Conservation (phyloP, 2,329 filamentous ascomycete species). For the Scytalidium sp. region DNA sequence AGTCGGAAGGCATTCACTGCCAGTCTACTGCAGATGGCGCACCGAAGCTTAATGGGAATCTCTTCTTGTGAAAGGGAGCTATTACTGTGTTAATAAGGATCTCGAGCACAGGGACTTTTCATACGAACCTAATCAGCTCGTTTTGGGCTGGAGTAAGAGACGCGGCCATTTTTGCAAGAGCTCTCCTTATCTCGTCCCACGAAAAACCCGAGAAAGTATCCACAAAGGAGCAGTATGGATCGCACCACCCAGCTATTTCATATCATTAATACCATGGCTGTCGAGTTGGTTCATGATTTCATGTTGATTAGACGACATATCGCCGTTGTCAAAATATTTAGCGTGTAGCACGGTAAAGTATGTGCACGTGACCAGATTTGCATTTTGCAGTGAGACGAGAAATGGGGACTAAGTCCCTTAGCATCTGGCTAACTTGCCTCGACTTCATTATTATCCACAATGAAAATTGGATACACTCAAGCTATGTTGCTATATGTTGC, state of each 20-base stretch:
- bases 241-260: not conserved
- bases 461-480: too few relatives aligned
- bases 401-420: too few relatives aligned
- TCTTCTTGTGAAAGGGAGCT: conserved; percentile 54
- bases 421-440: too few relatives aligned
- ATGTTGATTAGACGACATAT: not conserved
- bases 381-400: too few relatives aligned
- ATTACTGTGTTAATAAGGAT: conserved; percentile 9
- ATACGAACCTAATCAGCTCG: conserved; percentile 29
- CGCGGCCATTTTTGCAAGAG: conserved; percentile 20
- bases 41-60: conserved; percentile 94
- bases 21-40: conserved; percentile 87
- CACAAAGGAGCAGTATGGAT: not conserved
- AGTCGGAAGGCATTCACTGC: conserved; percentile 83
- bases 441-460: too few relatives aligned
- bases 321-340: not conserved
- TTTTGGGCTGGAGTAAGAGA: conserved; percentile 24
- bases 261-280: not conserved
- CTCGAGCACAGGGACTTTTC: not conserved
- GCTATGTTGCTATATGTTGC: too few relatives aligned
- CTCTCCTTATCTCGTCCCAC: not conserved
- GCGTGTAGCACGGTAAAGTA: not conserved
- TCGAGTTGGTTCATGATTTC: not conserved
- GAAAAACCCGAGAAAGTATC: not conserved
- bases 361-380: not conserved